Conservation (phyloP, 371 early-diverging fungal species). For the Sporodiniella umbellata region DNA sequence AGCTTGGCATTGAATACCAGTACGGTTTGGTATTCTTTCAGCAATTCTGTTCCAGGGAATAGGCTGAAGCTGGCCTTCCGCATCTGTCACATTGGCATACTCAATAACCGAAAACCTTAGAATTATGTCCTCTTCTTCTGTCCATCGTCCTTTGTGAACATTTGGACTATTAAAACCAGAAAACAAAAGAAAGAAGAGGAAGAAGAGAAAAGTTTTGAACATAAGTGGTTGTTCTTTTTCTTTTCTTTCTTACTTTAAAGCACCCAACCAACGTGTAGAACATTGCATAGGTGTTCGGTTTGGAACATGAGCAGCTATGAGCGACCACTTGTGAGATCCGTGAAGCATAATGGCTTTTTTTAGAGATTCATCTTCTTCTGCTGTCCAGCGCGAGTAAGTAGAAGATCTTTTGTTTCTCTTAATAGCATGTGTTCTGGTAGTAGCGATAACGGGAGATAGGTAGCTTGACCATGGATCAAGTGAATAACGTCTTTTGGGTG, state of each 20-base stretch:
- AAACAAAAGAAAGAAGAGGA: too few relatives aligned
- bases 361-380: slow-evolving; percentile 44
- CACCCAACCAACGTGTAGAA: slow-evolving; percentile 62
- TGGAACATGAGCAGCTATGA: slow-evolving; percentile 61
- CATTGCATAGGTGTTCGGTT: slow-evolving; percentile 69
- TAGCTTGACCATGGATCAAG: slow-evolving; percentile 14
- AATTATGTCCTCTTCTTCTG: slow-evolving; percentile 57
- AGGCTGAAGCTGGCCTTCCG: slow-evolving; percentile 46
- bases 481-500: slow-evolving; percentile 18
- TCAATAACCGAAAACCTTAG: slow-evolving; percentile 50
- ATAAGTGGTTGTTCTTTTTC: too few relatives aligned
- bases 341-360: slow-evolving; percentile 43
- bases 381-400: slow-evolving; percentile 48
- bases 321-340: slow-evolving; percentile 61
- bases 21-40: slow-evolving; percentile 54
- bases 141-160: slow-evolving; percentile 69
- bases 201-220: too few relatives aligned
- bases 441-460: slow-evolving; percentile 32
- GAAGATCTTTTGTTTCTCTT: slow-evolving; percentile 36
- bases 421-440: slow-evolving; percentile 26
- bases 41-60: slow-evolving; percentile 66
- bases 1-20: slow-evolving; percentile 74
- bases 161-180: slow-evolving; percentile 43
- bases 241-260: slow-evolving; percentile 44
- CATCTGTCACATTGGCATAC: slow-evolving; percentile 42